Conservation (phyloP, 1,284 basidiomycete genomes). For the Sporisorium exsertum region DNA sequence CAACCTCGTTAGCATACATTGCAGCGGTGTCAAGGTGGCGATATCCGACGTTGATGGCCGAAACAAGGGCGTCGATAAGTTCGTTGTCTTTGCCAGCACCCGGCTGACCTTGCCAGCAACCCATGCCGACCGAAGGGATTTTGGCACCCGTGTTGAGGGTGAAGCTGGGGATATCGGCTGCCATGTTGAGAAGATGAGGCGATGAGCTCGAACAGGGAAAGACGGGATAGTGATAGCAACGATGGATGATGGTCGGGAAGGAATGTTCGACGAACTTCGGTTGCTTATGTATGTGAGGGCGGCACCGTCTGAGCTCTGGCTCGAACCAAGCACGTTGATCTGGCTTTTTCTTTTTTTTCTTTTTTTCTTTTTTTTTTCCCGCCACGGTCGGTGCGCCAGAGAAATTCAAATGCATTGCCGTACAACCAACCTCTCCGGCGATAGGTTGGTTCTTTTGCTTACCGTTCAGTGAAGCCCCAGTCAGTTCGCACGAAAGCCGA, state of each 20-base stretch:
- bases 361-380: not conserved
- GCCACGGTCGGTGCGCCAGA: not conserved
- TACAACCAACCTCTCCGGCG: not conserved
- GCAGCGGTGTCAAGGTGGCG: conserved; percentile 59
- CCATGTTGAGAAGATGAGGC: conserved; percentile 13
- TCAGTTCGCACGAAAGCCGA: not conserved
- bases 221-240: no score
- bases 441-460: not conserved
- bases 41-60: conserved; percentile 51
- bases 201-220: no score
- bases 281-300: no score
- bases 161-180: conserved; percentile 43
- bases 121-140: conserved; percentile 59
- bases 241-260: not conserved
- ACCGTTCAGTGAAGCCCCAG: not conserved
- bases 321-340: no score
- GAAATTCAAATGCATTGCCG: not conserved
- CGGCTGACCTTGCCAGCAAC: conserved; percentile 54
- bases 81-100: conserved; percentile 35
- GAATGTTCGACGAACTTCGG: no score
- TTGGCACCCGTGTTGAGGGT: conserved; percentile 53
- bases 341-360: no score
- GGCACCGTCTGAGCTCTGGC: no score
- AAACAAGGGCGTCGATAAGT: conserved; percentile 30
- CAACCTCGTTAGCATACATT: conserved; percentile 78